Conservation (phyloP, 257 asterid genomes). For the Solanum habrochaites region DNA sequence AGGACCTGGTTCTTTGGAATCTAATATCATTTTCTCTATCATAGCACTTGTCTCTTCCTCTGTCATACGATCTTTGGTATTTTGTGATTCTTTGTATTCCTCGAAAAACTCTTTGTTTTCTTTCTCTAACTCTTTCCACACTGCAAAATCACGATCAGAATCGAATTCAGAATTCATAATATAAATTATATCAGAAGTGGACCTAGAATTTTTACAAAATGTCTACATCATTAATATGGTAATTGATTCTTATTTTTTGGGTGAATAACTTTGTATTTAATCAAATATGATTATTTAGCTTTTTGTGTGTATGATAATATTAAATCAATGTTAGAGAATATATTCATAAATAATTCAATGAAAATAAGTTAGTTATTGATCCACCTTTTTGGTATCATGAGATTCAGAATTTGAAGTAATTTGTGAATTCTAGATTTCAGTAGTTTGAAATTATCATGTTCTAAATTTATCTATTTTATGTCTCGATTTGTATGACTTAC, state of each 20-base stretch:
- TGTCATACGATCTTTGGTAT: slow-evolving; percentile 17
- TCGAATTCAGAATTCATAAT: background rate
- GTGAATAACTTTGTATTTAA: background rate
- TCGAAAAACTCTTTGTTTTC: slow-evolving; percentile 37
- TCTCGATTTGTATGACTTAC: too few species aligned
- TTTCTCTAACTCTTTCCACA: slow-evolving; percentile 39
- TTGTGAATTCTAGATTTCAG: background rate
- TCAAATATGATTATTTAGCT: too few species aligned
- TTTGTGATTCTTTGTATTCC: slow-evolving; percentile 20
- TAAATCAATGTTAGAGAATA: background rate
- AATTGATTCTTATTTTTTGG: background rate
- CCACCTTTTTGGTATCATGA: too few species aligned
- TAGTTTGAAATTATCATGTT: background rate
- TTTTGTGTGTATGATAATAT: background rate
- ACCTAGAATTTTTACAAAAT: too few species aligned
- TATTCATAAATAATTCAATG: background rate
- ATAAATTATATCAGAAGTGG: too few species aligned
- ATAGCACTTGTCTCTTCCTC: slow-evolving; percentile 23
- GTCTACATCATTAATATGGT: background rate
- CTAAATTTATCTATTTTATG: background rate
- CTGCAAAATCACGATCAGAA: background rate
- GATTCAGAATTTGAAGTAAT: background rate
- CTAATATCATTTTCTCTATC: slow-evolving; percentile 20
- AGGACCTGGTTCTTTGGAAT: background rate
- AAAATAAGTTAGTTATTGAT: too few species aligned